phyloP scores from a whole-genome alignment of 176 grass and related monocot species.

The Eremochloa ophiuroides region DNA sequence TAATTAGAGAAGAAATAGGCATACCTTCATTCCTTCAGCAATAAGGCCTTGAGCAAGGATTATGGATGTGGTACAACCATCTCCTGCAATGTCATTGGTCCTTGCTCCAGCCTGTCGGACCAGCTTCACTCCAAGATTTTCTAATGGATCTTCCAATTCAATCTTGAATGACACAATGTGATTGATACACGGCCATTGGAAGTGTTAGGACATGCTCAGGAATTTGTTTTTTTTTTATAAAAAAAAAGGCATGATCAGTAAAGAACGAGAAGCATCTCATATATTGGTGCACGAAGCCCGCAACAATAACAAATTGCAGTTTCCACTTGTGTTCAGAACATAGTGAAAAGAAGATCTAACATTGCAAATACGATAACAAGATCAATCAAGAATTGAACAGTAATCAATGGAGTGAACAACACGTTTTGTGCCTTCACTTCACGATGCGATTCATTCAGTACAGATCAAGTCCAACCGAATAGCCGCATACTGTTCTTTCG shows the following conservation, averaged over 20 bases:
- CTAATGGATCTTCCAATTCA: slow-evolving; percentile 84
- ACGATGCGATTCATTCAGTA: neutral
- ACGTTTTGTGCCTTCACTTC: neutral
- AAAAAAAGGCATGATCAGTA: neutral
- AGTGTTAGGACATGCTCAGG: neutral
- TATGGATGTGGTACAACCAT: slow-evolving; percentile 94
- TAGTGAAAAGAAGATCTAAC: neutral
- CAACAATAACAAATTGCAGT: neutral
- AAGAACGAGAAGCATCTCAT: neutral
- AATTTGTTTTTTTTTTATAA: too few species aligned
- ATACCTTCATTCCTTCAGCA: slow-evolving; percentile 90
- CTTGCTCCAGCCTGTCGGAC: slow-evolving; percentile 87
- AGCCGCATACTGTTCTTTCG: neutral
- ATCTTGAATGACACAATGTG: slow-evolving; percentile 43
- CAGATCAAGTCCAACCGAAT: neutral
- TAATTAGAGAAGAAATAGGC: neutral
- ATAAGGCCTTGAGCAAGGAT: slow-evolving; percentile 92
- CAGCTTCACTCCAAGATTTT: slow-evolving; percentile 95
- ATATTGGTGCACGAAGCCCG: neutral
- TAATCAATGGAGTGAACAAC: neutral
- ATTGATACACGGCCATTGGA: neutral
- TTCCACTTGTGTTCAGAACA: neutral
- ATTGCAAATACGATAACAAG: neutral
- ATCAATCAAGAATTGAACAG: neutral
- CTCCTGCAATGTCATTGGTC: slow-evolving; percentile 80